phyloP scores from a whole-genome alignment of 2,329 filamentous ascomycete species.

The Diplodia mutila region DNA sequence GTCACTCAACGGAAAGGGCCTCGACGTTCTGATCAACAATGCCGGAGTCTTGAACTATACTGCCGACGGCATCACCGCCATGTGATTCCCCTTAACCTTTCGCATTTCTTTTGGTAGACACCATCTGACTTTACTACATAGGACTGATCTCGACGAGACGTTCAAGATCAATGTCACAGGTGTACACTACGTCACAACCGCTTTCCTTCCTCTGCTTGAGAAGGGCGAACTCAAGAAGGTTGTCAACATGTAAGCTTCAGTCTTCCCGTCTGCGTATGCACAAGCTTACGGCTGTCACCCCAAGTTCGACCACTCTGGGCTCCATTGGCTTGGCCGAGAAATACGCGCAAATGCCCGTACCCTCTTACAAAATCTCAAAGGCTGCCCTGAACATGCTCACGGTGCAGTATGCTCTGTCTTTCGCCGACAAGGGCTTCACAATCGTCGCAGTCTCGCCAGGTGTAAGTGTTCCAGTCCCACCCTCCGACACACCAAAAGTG shows the following conservation, averaged over 20 bases:
- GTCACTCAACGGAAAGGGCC: not conserved
- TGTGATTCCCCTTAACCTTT: not conserved
- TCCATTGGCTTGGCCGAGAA: constrained; percentile 41
- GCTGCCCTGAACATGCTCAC: constrained; percentile 55
- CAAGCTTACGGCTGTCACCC: not conserved
- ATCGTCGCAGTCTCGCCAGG: constrained; percentile 51
- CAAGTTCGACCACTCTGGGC: constrained; percentile 49
- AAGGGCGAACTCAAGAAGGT: constrained; percentile 49
- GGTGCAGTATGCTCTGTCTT: constrained; percentile 46
- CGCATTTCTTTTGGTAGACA: not conserved
- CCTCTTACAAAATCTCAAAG: constrained; percentile 53
- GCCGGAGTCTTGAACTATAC: constrained; percentile 15
- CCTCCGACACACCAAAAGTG: no score
- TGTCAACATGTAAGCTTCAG: constrained; percentile 46
- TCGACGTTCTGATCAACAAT: constrained; percentile 18
- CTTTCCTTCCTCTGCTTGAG: constrained; percentile 46
- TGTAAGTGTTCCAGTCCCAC: constrained; percentile 37
- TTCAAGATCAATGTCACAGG: constrained; percentile 45
- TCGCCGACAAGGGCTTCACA: constrained; percentile 48
- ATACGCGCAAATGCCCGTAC: constrained; percentile 33
- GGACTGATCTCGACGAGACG: constrained; percentile 34
- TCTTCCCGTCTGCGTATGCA: constrained; percentile 19
- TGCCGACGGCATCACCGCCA: not conserved
- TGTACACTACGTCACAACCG: constrained; percentile 45
- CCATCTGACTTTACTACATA: not conserved